Percentiles rank a stretch among this genome's conserved stretches.
Conservation (phyloP, 257 asterid species). For the Paraleonurus japonicus region DNA sequence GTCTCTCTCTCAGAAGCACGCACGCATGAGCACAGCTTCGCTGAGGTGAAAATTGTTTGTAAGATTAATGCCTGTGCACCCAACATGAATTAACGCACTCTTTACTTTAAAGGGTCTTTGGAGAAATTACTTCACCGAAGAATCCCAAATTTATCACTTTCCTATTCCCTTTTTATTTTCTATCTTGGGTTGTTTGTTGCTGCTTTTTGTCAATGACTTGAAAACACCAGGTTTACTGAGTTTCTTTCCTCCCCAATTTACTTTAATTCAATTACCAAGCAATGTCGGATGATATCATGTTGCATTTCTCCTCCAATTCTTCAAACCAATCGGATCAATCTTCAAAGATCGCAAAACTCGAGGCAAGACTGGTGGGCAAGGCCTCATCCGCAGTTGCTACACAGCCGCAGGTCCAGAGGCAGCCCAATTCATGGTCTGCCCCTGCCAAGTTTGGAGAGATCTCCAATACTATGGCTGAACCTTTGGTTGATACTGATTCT, state of each 20-base stretch:
- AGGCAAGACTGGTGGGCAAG: slow-evolving; percentile 90
- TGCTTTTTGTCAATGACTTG: slow-evolving; percentile 21
- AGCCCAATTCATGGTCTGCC: slow-evolving; percentile 60
- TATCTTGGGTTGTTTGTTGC: slow-evolving; percentile 9
- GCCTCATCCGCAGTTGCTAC: slow-evolving; percentile 48
- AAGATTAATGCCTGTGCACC: slow-evolving; percentile 7
- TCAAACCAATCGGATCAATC: slow-evolving; percentile 91
- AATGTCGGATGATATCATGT: slow-evolving; percentile 80
- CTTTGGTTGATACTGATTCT: slow-evolving; percentile 62
- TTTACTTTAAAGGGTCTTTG: slow-evolving; percentile 24
- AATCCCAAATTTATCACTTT: slow-evolving; percentile 14
- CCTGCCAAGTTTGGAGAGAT: slow-evolving; percentile 44
- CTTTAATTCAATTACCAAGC: slow-evolving; percentile 20
- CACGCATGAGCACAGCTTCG: neutral
- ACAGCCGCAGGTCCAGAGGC: slow-evolving; percentile 39
- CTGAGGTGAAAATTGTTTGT: slow-evolving; percentile 25
- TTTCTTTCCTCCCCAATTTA: slow-evolving; percentile 18
- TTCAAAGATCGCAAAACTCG: slow-evolving; percentile 81
- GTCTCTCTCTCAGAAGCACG: neutral
- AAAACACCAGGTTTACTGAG: slow-evolving; percentile 17
- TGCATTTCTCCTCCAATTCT: slow-evolving; percentile 82
- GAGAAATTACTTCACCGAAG: slow-evolving; percentile 10
- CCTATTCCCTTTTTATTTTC: neutral
- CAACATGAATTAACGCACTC: slow-evolving; percentile 22
- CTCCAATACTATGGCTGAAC: slow-evolving; percentile 41